Evolutionary conservation across 169 alveolate genomes (phyloP).

Genomic region (Cryptosporidium viatorum): DNA sequence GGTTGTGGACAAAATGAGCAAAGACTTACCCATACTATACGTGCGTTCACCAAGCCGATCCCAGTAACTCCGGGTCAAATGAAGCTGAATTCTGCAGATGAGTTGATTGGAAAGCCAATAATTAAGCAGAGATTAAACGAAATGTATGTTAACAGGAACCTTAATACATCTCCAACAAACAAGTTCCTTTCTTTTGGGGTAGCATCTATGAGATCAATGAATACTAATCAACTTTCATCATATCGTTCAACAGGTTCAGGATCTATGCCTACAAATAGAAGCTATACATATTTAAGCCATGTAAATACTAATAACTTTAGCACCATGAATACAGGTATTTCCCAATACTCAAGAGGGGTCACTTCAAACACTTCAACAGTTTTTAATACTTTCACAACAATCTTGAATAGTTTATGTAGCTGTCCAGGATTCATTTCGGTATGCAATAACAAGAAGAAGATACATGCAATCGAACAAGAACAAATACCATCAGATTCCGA

Average conservation of each 20-base stretch:
- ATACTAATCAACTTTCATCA: conserved; percentile 2
- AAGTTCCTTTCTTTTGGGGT: conserved; percentile 58
- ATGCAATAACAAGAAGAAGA: conserved; percentile 36
- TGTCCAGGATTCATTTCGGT: conserved; percentile 71
- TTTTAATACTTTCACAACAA: conserved; percentile 5
- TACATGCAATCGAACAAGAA: conserved; percentile 62
- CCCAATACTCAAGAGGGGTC: conserved; percentile 13
- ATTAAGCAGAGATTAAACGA: conserved; percentile 65
- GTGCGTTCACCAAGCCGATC: conserved; percentile 46
- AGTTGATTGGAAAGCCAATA: conserved; percentile 58
- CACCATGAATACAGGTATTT: neutral
- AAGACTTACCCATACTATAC: conserved; percentile 64
- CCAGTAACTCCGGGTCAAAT: conserved; percentile 50
- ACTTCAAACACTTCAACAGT: conserved; percentile 9
- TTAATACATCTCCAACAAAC: neutral
- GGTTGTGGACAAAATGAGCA: conserved; percentile 31
- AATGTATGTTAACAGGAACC: neutral
- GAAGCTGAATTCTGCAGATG: conserved; percentile 68
- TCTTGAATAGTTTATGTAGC: conserved; percentile 54
- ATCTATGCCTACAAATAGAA: conserved; percentile 39
- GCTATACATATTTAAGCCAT: conserved; percentile 62
- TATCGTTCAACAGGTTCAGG: conserved; percentile 26
- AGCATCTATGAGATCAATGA: conserved; percentile 15
- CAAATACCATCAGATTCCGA: conserved; percentile 66
- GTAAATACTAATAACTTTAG: neutral